Evolutionary conservation across 148 eudicot species (phyloP), one percentile per base, ranked within the genome.

Genomic region (Vaccinium darrowii): DNA sequence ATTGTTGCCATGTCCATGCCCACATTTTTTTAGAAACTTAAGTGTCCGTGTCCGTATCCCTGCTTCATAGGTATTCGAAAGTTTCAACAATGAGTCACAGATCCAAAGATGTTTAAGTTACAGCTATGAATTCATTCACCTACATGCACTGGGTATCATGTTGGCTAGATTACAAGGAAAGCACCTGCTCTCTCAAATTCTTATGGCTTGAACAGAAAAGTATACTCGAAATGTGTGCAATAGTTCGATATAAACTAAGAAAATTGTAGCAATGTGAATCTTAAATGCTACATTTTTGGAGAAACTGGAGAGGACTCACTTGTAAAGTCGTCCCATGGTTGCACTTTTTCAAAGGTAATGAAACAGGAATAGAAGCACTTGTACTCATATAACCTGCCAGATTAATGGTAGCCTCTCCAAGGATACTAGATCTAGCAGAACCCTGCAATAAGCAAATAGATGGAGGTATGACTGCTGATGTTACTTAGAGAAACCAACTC

Each of bases 331-430:
- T 92, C 49, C 92, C 93, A 82, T 91, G 86, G 83, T 82, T 91
- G 90, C 98, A 94, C 85, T 92, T 95, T 81, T 87, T 87, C 79
- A 95, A 83, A 65, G 88, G 93, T 83, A 94, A 85, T 82, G 93
- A 91, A 78, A 95, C 85, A 87, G 90, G 88, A 53, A 81, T 36
- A 76, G 91, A 86, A 30, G 88, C 86, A 57, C 73, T 91, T 84
- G 94, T 88, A 86, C 90, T 82, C 39, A 88, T 84, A 82, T 91
- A 88, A 39, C 85, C 87, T 63, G 87, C 90, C 85, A 95, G 54
- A 84, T 95, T 92, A 84, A 95, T 43, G 8, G 76, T 88, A 84
- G 88, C 92, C 87, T 95, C 98, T 65, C 98, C 98, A 71, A 95
- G 97, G 74, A 88, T 79, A 36, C 91, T 92, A 77, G 97, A 89